Evolutionary conservation across 164 flowering plant species (phyloP).

Genomic region (Euptelea pleiosperma): DNA sequence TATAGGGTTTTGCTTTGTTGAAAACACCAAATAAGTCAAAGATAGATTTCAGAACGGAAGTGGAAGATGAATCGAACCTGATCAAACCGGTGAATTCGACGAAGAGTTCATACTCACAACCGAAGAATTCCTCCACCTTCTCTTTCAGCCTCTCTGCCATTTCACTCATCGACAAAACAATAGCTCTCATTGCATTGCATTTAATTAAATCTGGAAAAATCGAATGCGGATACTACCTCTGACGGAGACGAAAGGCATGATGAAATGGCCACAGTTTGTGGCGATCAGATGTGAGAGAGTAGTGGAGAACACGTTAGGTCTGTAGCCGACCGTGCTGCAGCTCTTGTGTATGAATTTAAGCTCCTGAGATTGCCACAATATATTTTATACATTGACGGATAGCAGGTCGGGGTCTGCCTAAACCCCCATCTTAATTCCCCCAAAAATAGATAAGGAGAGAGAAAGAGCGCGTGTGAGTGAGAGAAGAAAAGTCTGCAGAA

Average conservation of each 20-base stretch:
- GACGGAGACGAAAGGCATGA: slow-evolving; percentile 73
- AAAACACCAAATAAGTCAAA: background rate
- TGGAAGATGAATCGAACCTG: slow-evolving; percentile 46
- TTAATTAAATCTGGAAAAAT: too few relatives aligned
- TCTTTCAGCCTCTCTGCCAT: slow-evolving; percentile 75
- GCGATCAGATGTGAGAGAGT: slow-evolving; percentile 95
- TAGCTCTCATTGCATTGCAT: too few relatives aligned
- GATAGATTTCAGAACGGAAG: background rate
- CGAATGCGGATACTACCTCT: too few relatives aligned
- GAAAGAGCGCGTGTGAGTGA: background rate
- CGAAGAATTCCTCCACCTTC: slow-evolving; percentile 81
- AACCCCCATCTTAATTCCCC: too few relatives aligned
- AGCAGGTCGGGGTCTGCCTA: too few relatives aligned
- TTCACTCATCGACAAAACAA: too few relatives aligned
- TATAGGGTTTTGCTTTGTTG: too few relatives aligned
- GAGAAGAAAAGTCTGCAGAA: background rate
- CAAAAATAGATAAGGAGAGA: background rate
- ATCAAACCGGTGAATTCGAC: slow-evolving; percentile 94
- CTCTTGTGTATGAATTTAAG: slow-evolving; percentile 91
- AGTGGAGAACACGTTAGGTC: slow-evolving; percentile 84
- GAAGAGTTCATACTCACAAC: slow-evolving; percentile 76
- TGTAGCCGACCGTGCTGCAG: slow-evolving; percentile 79
- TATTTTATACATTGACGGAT: background rate
- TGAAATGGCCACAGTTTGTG: slow-evolving; percentile 67
- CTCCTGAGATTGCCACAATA: slow-evolving; percentile 36